Base-by-base conservation (phyloP, 2,329 filamentous ascomycete species). In the Claviceps maximensis region DNA sequence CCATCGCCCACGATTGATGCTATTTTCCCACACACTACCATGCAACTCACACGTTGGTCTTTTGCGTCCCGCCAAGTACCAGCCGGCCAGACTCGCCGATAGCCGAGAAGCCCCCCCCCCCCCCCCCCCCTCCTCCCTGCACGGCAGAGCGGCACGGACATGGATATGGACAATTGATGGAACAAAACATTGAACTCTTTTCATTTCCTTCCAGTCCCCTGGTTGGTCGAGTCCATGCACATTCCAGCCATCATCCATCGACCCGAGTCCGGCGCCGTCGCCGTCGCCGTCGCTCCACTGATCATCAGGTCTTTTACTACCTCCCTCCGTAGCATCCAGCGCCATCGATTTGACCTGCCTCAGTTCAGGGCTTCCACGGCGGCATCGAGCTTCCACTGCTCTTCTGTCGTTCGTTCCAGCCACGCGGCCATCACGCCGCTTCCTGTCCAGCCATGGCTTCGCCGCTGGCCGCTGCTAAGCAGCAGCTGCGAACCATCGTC, bases 401-500 rank as follows among this genome's bases (percentile, higher is more conserved):
- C 45, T 10, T 23, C 17, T 29, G 6, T 25, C 19, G n/a, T 42
- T 31, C 25, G 8, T 29, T 9, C 17, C 9, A 10, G 23, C 4
- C 36, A 29, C n/a, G 10, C 23, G 21, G 47, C 47, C 47, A 29
- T 27, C 33, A 19, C 47, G 23, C 47, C 47, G 33, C 21, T 49
- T 38, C 23, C 6, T 41, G 36, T 23, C 47, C n/a, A 33, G 40
- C 45, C 17, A 56, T 56, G 54, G 41, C 49, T 33, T 54, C 49
- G 8, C 41, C 46, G 10, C 46, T 53, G 36, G 33, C 46, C 58
- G 74, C 77, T 54, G 82, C 86, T 46, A 95, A 95, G 71, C 83
- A 85, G 64, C 83, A 87, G 60, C 73, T 95, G 56, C 79, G 90
- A 54, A 75, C 74, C 57, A 70, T 78, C 51, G 84, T 95, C 71